A percentile compares a stretch with the other conserved stretches of the same genome.
Evolutionary conservation across 192 early-diverging fungal genomes (phyloP).

Genomic region (Pilobolus umbonatus): DNA sequence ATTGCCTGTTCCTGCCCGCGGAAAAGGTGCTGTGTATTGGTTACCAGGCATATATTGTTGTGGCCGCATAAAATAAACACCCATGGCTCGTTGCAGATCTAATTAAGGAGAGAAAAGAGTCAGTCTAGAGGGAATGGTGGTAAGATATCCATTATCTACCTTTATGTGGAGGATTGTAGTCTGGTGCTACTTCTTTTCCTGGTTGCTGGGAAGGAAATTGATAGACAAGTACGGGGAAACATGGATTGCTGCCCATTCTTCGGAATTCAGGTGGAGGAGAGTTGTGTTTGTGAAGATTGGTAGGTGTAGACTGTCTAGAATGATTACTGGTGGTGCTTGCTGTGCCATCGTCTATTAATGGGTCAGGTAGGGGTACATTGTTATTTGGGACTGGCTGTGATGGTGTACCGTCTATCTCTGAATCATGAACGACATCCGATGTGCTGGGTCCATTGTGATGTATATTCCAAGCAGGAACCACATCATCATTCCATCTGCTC

Average conservation of each 20-base stretch:
- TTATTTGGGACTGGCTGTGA: too few species aligned
- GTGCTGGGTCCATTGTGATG: too few species aligned
- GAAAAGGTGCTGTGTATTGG: constrained; percentile 9
- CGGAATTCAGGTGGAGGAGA: not conserved
- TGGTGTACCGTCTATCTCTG: too few species aligned
- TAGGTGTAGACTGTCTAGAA: not conserved
- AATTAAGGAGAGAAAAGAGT: not conserved
- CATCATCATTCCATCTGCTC: too few species aligned
- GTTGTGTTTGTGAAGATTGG: not conserved
- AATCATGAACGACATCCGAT: too few species aligned
- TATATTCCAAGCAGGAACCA: too few species aligned
- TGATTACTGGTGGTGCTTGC: not conserved
- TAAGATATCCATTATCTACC: not conserved
- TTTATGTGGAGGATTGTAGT: too few species aligned
- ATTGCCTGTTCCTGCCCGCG: constrained; percentile 2
- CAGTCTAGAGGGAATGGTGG: not conserved
- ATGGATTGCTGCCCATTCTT: not conserved
- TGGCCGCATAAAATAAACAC: constrained; percentile 14
- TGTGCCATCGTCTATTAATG: not conserved
- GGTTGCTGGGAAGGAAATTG: not conserved
- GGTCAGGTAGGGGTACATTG: too few species aligned
- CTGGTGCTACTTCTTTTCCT: not conserved
- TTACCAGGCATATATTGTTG: constrained; percentile 1
- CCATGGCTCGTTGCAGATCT: constrained; percentile 1
- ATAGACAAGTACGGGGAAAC: constrained; percentile 8